Conservation (phyloP, 2,329 filamentous ascomycete genomes). For the Sclerotinia borealis region DNA sequence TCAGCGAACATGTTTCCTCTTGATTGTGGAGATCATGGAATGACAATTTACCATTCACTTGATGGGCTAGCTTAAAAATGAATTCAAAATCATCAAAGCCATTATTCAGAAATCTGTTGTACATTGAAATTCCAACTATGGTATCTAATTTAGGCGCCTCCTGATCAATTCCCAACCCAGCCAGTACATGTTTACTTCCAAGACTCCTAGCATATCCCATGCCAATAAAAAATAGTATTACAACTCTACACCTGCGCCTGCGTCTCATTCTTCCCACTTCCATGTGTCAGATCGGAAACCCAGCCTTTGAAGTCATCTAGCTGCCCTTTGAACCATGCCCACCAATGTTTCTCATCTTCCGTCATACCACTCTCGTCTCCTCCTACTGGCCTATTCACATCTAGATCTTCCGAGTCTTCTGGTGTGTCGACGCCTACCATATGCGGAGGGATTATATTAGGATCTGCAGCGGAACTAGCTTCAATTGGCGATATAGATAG, state of each 20-base stretch:
- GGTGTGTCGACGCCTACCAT: conserved; percentile 28
- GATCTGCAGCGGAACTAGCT: conserved; percentile 25
- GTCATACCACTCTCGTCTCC: conserved; percentile 23
- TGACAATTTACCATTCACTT: not conserved
- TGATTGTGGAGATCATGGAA: not conserved
- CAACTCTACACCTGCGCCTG: not conserved
- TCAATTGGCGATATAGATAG: conserved; percentile 30
- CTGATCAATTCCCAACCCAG: not conserved
- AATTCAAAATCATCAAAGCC: not conserved
- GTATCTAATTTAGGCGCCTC: conserved; percentile 1
- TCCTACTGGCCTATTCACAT: conserved; percentile 23
- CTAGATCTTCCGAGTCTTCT: conserved; percentile 21
- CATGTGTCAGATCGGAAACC: conserved; percentile 11
- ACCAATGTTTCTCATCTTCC: conserved; percentile 35
- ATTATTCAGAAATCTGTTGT: not conserved
- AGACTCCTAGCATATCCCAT: not conserved
- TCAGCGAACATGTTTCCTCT: not conserved
- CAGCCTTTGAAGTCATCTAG: conserved; percentile 36
- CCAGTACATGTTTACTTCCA: not conserved
- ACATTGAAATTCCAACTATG: not conserved
- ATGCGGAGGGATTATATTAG: conserved; percentile 22
- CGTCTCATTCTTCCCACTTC: not conserved
- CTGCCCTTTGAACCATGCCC: conserved; percentile 48
- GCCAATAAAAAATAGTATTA: not conserved
- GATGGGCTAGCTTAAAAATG: not conserved